Conservation (phyloP, 495 filamentous ascomycete genomes). For the Hypoxylon perforatum region DNA sequence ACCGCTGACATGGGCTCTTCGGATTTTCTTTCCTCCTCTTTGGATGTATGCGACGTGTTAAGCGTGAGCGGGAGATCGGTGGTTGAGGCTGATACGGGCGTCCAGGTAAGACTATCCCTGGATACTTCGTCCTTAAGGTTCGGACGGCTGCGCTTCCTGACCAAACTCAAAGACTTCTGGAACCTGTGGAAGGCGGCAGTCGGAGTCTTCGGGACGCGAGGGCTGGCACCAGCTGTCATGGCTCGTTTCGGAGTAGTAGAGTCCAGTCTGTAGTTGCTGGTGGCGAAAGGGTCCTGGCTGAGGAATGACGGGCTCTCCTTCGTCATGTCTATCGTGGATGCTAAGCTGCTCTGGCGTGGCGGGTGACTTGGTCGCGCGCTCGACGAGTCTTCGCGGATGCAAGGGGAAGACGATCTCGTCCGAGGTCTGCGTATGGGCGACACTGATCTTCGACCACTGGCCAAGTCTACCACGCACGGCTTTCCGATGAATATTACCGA, state of each 20-base stretch:
- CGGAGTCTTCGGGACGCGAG: conserved; percentile 50
- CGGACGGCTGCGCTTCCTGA: conserved; percentile 59
- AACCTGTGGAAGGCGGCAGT: conserved; percentile 56
- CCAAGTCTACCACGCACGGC: conserved; percentile 59
- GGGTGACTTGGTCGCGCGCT: conserved; percentile 27
- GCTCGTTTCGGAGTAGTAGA: conserved; percentile 25
- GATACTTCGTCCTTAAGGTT: conserved; percentile 46
- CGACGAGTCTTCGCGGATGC: conserved; percentile 25
- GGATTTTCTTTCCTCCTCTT: conserved; percentile 24
- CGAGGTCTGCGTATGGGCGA: conserved; percentile 49
- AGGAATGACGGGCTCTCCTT: conserved; percentile 56
- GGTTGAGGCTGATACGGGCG: conserved; percentile 32
- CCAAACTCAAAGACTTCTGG: conserved; percentile 57
- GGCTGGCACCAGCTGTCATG: conserved; percentile 26
- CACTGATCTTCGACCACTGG: conserved; percentile 49
- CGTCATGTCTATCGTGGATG: conserved; percentile 48
- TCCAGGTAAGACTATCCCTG: conserved; percentile 29
- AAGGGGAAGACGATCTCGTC: conserved; percentile 48
- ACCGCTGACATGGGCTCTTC: conserved; percentile 27
- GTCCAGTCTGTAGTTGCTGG: conserved; percentile 51
- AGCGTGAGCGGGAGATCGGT: conserved; percentile 32
- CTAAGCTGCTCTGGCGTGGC: conserved; percentile 46
- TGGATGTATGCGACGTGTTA: conserved; percentile 27
- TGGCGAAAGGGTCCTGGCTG: conserved; percentile 59
- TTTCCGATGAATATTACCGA: conserved; percentile 61